Evolutionary conservation across 345 rosid species (phyloP), one percentile per base, ranked within the genome.

Genomic region (Citrus glauca): DNA sequence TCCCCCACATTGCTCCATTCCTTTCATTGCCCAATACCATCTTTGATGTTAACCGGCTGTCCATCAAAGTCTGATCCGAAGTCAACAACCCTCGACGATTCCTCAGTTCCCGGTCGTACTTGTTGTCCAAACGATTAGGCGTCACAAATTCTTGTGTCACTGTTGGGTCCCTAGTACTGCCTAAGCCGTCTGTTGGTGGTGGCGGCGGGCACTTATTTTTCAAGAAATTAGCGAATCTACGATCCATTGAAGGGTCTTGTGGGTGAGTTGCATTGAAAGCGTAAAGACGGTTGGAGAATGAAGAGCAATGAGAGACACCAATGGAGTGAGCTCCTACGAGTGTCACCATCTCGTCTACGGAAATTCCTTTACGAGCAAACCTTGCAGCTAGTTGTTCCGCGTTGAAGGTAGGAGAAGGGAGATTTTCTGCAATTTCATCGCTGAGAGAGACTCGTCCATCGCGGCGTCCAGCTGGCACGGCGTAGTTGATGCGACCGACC

Each of bases 311-410:
- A 0, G 90, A 69, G 20, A 78, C 77, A 10, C 90, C 89, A 7
- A 89, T 75, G 14, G 87, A 83, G 71, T 89, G 89, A 1, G 89
- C 89, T 25, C 88, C 90, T 0, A 87, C 82, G 38, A 89, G 88
- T 20, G 87, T 83, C 80, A 87, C 92, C 89, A 82, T 86, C 66
- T 89, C 87, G 6, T 87, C 90, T 0, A 61, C 77, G 0, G 88
- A 70, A 60, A 85, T 24, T 20, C 90, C 91, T 55, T 89, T 89
- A 5, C 76, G 42, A 0, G 73, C 80, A 64, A 87, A 89, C 6
- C 6, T 57, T n/a, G 75, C 62, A 55, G 75, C 69, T 48, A 83
- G 69, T 74, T 78, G 82, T 33, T 82, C 66, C 1, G 84, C 84
- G 19, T 71, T 72, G 80, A 82, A 61, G 66, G 2, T 61, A 0